Evolutionary conservation across 768 basidiomycete species (phyloP), one percentile per base, ranked within the genome.

Genomic region (Boletus vinaceobasis): DNA sequence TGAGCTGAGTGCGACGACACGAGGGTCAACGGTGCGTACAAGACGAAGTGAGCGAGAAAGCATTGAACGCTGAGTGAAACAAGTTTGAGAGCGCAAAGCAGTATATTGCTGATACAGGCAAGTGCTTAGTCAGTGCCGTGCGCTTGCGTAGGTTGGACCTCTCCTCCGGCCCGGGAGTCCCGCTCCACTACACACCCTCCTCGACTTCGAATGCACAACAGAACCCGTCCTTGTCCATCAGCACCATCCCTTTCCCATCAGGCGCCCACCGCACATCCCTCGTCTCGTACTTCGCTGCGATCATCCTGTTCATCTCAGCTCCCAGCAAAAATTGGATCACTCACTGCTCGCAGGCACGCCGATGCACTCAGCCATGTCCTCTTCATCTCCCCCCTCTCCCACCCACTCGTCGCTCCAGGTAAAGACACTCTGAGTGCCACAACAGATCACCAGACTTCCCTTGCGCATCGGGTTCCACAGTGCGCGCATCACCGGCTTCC

Each of bases 301-400:
- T 15, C 33, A 51, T 48, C 21, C 5, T 15, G 31, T 59, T 52
- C 49, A 40, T 39, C 14, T 32, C 27, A 40, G 35, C 11, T 11
- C 19, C 15, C 21, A 43, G 5, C 7, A 9, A 39, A 1, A 49
- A 48, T 23, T 14, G n/a, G 31, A 31, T 26, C 37, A 55, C 58
- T 51, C 29, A 81, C 90, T 73, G 89, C 90, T 83, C n/a, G 87
- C 81, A 33, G 94, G 94, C 5, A 97, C 83, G 7, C 90, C 90
- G 33, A 95, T 82, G 62, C 92, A 95, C 69, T 96, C 94, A 3
- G 92, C 91, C 72, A 93, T 87, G 64, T 93, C 92, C 57, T 75
- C 72, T 64, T 83, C 85, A 42, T 80, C 79, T 5, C 77, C 80
- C 6, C 70, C 75, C 43, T 83, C 83, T 29, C 77, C 78, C 15